Base-by-base conservation (phyloP, 306 rosid genomes). In the Pterocarpus macrocarpus region DNA sequence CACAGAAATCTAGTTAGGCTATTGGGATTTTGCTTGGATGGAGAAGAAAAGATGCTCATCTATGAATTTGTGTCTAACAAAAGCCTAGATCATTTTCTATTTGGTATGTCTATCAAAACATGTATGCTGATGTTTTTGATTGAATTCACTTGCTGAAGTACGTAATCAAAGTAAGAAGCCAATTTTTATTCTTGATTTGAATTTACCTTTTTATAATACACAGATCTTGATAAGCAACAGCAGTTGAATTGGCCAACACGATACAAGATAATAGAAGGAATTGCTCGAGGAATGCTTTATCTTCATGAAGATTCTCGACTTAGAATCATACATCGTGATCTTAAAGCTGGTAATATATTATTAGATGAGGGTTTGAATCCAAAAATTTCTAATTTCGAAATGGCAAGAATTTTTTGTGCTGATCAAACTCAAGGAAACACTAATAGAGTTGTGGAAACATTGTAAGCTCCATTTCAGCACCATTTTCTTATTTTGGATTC, bases 341-440 rank as follows among this genome's bases (percentile, higher is more conserved):
- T 82, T 15, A 82, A 82, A 85, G 69, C 88, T 8, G 65, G 86
- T 34, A 90, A 88, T 32, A 38, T 90, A 32, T 62, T 88, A 9
- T 35, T 90, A 66, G 88, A 90, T 71, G 78, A 1, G 4, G 36
- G 81, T 44, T 79, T 88, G 71, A 80, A 87, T 47, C 63, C 87
- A 39, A 91, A 89, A 47, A 82, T 91, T 38, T 61, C 89, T 2
- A 85, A 89, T 34, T 89, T 91, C 77, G 91, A 88, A 0, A 41
- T 79, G 83, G 82, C 90, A 55, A 83, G 76, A 44, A 83, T 88
- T 17, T 58, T 86, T 33, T 77, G 65, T 16, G 50, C 34, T 5
- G 80, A 86, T 78, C 84, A 90, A 73, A 83, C 79, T 47, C 81
- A 78, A 76, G 86, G 70, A 77, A 79, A 57, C 69, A 87, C 91